Evolutionary conservation across 306 rosid genomes (phyloP).

Genomic region (Senna siamea): DNA sequence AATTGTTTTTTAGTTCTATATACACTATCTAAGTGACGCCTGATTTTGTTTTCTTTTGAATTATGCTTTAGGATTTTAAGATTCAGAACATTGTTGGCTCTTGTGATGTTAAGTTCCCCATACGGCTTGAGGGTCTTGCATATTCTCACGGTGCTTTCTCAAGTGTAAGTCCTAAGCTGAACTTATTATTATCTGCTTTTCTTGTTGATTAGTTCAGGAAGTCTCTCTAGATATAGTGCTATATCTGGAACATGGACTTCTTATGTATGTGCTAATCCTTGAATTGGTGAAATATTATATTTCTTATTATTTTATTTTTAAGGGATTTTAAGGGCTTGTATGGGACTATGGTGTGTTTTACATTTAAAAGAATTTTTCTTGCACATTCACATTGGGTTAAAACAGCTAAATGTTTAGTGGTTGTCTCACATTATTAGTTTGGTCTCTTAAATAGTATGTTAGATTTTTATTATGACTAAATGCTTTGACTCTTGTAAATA

Average conservation of each 20-base stretch:
- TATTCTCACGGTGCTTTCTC: slow-evolving; percentile 92
- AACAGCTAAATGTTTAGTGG: not conserved
- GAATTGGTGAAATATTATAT: not conserved
- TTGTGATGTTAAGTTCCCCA: slow-evolving; percentile 92
- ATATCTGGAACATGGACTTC: not conserved
- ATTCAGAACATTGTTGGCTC: slow-evolving; percentile 95
- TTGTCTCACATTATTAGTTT: not conserved
- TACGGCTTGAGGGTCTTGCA: slow-evolving; percentile 90
- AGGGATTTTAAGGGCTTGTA: not conserved
- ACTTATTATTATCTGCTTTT: not conserved
- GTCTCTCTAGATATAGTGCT: not conserved
- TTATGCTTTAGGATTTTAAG: slow-evolving; percentile 60
- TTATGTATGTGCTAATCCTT: not conserved
- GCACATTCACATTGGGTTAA: not conserved
- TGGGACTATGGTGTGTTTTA: not conserved
- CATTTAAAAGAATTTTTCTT: not conserved
- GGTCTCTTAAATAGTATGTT: not conserved
- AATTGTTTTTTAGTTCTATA: not conserved
- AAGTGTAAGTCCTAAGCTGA: slow-evolving; percentile 58
- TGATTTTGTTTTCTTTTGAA: slow-evolving; percentile 13
- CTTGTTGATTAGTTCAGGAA: not conserved
- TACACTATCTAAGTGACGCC: not conserved
- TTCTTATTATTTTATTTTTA: not conserved
- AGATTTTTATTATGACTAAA: not conserved
- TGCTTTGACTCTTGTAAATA: slow-evolving; percentile 4